A percentile compares a stretch with the other conserved stretches of the same genome.
Evolutionary conservation across 1,284 basidiomycete genomes (phyloP).

Genomic region (Rhodotorula sp.): DNA sequence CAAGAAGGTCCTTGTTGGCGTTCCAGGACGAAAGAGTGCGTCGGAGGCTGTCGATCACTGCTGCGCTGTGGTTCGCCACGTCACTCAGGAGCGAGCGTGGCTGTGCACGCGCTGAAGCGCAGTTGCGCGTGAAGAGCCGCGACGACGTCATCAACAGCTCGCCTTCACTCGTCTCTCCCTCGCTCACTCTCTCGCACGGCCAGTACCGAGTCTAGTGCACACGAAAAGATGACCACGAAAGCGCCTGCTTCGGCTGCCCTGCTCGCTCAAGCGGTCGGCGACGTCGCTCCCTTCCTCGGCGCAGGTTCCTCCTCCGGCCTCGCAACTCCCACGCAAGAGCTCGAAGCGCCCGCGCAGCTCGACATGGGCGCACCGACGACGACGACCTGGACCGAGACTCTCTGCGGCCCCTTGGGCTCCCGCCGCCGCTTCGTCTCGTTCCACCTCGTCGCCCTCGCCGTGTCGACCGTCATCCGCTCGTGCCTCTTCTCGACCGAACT

Average conservation of each 20-base stretch:
- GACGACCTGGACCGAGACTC: conserved; percentile 11
- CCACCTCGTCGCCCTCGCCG: conserved; percentile 7
- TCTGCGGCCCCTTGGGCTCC: not conserved
- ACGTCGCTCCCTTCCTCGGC: conserved; percentile 13
- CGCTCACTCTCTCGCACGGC: not conserved
- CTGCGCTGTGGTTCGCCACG: not conserved
- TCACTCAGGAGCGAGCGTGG: not conserved
- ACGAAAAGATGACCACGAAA: not conserved
- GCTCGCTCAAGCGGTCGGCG: conserved; percentile 13
- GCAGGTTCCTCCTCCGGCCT: not conserved
- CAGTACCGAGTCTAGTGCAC: not conserved
- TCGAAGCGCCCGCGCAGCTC: not conserved
- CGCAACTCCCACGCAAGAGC: not conserved
- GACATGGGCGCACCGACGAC: not conserved
- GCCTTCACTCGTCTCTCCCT: not conserved
- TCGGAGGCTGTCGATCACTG: not conserved
- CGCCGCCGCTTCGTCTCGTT: conserved; percentile 12
- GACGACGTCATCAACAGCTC: not conserved
- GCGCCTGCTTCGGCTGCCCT: conserved; percentile 7
- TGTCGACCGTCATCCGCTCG: conserved; percentile 14
- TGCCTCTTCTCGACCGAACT: conserved; percentile 15
- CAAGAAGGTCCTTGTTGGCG: not conserved
- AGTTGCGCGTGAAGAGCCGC: not conserved
- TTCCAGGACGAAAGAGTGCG: not conserved
- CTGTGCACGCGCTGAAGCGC: not conserved